Evolutionary conservation across 805 yeast genomes (phyloP), one percentile per base, ranked within the genome.

Genomic region (Blastobotrys chiropterorum): DNA sequence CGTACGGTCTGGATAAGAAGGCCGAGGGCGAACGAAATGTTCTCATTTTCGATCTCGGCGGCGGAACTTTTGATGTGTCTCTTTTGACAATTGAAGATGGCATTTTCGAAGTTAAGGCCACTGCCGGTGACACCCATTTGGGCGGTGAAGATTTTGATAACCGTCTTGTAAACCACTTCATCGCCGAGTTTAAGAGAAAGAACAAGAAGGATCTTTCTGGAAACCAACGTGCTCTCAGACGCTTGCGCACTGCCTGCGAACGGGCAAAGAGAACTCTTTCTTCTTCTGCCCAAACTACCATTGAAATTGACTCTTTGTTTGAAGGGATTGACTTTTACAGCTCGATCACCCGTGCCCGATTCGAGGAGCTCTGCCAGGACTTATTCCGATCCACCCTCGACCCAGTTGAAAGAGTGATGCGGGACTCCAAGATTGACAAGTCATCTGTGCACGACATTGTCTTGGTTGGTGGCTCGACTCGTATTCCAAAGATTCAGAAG

Each of bases 121-220:
- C 97, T 57, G 89, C 88, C 53, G 89, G 86, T 72, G 87, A 90
- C 70, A 87, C 92, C 54, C 92, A 85, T 74, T 83, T 88, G 79
- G 97, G 97, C 80, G 97, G 97, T 84, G 97, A 90, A 78, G 98
- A 90, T 78, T 92, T 92, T 74, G 98, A 92, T 75, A 82, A 88
- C 84, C 86, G 96, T 77, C 83, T 92, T 70, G 97, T 90, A 62
- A 89, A 80, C 80, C 92, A 83, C 81, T 90, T 90, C 72, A 87
- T 85, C 62, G 83, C 81, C 70, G 97, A 92, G 78, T 92, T 90
- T 85, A 90, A 92, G 89, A 84, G 97, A 80, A 90, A 92, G 83
- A 81, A 87, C 84, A 89, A 89, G 85, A 88, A 89, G 81, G 98
- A 92, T 72, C 76, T 92, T 61, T 81, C 96, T 50, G 62, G 81